phyloP scores from a whole-genome alignment of 208 protist genomes.

The Naegleria fowleri region DNA sequence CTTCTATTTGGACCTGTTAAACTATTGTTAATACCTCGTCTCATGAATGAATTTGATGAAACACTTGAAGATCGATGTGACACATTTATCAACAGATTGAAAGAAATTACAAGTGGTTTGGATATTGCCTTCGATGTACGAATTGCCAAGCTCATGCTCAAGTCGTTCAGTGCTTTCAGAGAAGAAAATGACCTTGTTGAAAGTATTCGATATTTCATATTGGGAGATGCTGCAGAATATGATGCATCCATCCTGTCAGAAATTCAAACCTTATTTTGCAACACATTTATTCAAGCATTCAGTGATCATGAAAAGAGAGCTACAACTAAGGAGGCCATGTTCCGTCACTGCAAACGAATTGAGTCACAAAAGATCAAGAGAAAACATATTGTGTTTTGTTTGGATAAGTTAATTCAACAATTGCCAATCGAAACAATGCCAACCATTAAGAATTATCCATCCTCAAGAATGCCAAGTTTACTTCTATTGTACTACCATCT shows the following conservation, averaged over 20 bases:
- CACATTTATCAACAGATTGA: not conserved
- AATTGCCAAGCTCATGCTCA: not conserved
- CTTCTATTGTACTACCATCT: constrained; percentile 26
- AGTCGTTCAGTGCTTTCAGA: not conserved
- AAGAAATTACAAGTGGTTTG: not conserved
- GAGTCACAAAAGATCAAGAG: not conserved
- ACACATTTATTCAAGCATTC: not conserved
- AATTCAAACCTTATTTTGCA: not conserved
- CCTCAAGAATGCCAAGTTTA: constrained; percentile 27
- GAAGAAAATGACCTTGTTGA: not conserved
- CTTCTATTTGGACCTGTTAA: not conserved
- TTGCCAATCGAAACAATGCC: constrained; percentile 45
- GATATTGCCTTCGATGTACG: not conserved
- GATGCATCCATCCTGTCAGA: not conserved
- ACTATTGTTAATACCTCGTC: not conserved
- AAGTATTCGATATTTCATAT: not conserved
- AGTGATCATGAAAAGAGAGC: not conserved
- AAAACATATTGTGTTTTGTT: constrained; percentile 29
- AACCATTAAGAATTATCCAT: not conserved
- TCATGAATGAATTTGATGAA: not conserved
- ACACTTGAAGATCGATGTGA: not conserved
- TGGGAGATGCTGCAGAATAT: not conserved
- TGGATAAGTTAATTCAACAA: constrained; percentile 33
- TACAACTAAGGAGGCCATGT: not conserved
- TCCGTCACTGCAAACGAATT: not conserved